Base-by-base conservation (phyloP, 1,284 basidiomycete species). In the Fomitopsis pinicola region DNA sequence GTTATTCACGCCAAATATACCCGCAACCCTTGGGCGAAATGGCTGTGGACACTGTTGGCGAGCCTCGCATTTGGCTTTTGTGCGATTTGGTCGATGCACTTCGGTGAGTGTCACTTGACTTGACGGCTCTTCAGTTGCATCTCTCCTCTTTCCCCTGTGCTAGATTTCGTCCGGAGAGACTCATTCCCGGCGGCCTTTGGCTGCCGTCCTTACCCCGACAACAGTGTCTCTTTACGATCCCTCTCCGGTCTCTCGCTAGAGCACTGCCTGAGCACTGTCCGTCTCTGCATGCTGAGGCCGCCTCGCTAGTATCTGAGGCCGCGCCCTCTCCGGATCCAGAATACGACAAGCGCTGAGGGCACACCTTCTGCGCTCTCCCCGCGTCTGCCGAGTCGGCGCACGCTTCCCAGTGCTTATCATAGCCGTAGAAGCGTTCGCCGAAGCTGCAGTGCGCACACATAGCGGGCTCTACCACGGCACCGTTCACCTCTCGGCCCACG, bases 31-130 rank as follows among this genome's bases (percentile, higher is more conserved):
- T 45, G 58, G 40, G 54, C 63, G 22, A 68, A 65, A 57, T 71
- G 67, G 68, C 26, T 71, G 14, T 73, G 71, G 71, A 69, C 63
- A 2, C 62, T 70, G 36, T 62, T 71, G 26, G 69, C 71, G 15
- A 73, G 72, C 55, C 56, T 73, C 33, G 69, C 70, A 6, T 73
- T 72, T 56, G 72, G 72, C 0, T 72, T 73, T 55, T 72, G 70
- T 36, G 71, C 69, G 5, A 72, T 73, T 19, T 73, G 72, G 72
- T 71, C 70, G 4, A 72, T 73, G 72, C 72, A 73, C 59, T 73
- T 73, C 42, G 69, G 72, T 73, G 59, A 56, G 72, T 65, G 35
- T 8, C n/a, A 19, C 36, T 38, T 36, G 14, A n/a, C 35, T 19
- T 33, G 33, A 36, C 28, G n/a, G 35, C 38, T 15, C 38, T 15